A percentile compares a stretch with the other conserved stretches of the same genome.
These are phyloP conservation scores for Aspergillus pseudonomiae DNA, from an alignment of 2,329 filamentous ascomycete species.

Conservation along the genomic window DNA sequence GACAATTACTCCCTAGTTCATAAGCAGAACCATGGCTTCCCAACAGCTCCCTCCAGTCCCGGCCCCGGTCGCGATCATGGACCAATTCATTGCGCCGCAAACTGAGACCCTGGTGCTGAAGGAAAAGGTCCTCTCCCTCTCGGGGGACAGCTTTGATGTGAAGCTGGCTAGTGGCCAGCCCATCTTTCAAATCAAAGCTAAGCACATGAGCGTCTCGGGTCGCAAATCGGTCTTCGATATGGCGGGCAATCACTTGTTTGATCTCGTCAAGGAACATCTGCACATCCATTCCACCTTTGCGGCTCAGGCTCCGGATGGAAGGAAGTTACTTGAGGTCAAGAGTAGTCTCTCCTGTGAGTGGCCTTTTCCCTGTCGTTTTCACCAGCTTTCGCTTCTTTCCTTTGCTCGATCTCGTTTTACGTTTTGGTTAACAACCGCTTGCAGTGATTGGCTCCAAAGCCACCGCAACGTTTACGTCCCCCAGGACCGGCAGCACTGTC, in stretches of 20 bases:
- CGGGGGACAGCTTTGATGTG: neutral
- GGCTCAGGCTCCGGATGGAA: neutral
- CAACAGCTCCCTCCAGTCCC: neutral
- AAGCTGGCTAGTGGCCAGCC: neutral
- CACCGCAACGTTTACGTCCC: neutral
- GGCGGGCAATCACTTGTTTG: constrained; percentile 24
- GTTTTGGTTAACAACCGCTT: neutral
- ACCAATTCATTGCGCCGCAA: neutral
- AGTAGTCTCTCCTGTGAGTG: neutral
- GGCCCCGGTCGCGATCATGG: neutral
- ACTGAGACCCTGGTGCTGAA: neutral
- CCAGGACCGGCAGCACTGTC: neutral
- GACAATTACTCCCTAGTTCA: neutral
- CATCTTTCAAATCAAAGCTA: neutral
- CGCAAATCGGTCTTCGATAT: constrained; percentile 28
- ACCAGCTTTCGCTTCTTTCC: neutral
- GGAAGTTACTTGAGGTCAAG: neutral
- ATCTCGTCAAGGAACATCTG: constrained; percentile 27
- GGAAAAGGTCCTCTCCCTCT: neutral
- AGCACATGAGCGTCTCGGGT: constrained; percentile 14
- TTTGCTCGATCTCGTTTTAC: neutral
- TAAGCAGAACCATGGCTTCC: neutral
- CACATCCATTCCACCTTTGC: constrained; percentile 18
- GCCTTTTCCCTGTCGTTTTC: neutral
- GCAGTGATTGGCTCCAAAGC: neutral